Conservation (phyloP, 345 rosid genomes). For the Gossypium herbaceum region DNA sequence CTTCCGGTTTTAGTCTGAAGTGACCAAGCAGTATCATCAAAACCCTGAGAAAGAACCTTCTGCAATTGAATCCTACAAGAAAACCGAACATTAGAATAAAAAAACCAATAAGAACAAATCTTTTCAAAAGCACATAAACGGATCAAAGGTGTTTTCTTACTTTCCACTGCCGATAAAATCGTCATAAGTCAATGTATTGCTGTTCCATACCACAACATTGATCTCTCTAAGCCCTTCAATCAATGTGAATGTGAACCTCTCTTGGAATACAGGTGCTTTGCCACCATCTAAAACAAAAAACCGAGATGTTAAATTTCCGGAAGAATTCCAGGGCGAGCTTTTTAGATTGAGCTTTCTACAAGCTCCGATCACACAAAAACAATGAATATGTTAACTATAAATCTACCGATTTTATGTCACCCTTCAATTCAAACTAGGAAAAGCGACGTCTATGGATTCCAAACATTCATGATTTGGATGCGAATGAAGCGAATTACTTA, state of each 20-base stretch:
- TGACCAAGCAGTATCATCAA: conserved; percentile 71
- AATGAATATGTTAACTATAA: too few relatives aligned
- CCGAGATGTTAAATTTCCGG: background rate
- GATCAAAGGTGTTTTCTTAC: conserved; percentile 33
- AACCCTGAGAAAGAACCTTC: conserved; percentile 73
- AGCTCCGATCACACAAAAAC: too few relatives aligned
- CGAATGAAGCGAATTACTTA: too few relatives aligned
- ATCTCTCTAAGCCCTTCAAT: conserved; percentile 84
- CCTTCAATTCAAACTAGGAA: too few relatives aligned
- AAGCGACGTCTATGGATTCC: too few relatives aligned
- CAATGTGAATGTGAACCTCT: conserved; percentile 67
- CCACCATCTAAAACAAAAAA: conserved; percentile 63
- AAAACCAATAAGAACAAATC: background rate
- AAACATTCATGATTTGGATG: too few relatives aligned
- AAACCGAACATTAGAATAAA: conserved; percentile 8
- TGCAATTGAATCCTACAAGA: conserved; percentile 61
- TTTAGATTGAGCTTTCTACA: too few relatives aligned
- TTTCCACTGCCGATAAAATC: conserved; percentile 88
- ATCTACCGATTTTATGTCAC: too few relatives aligned
- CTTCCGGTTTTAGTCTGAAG: conserved; percentile 79
- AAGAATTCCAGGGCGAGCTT: too few relatives aligned
- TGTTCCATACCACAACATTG: conserved; percentile 63
- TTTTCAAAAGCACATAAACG: background rate
- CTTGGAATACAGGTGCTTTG: conserved; percentile 75
- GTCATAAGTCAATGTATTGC: conserved; percentile 57